phyloP scores from a whole-genome alignment of 2,329 filamentous ascomycete genomes.

The Thelonectria blattea region DNA sequence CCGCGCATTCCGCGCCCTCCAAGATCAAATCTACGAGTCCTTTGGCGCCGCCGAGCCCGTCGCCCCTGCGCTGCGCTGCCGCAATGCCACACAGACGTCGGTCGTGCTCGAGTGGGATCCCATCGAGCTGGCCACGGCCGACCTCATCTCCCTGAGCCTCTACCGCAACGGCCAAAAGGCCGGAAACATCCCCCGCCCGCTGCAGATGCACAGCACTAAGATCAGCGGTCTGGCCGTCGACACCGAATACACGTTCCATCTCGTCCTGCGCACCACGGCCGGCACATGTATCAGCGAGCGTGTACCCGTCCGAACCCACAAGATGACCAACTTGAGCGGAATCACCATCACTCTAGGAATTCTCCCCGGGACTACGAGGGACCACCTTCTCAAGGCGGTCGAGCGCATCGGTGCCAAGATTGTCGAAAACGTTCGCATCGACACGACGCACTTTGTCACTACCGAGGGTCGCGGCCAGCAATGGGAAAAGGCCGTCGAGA shows the following conservation, averaged over 20 bases:
- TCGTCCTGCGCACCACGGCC: constrained; percentile 88
- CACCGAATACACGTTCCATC: constrained; percentile 93
- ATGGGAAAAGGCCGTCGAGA: constrained; percentile 97
- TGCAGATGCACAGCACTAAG: constrained; percentile 92
- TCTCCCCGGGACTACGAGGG: constrained; percentile 74
- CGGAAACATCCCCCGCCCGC: constrained; percentile 87
- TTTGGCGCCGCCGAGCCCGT: constrained; percentile 83
- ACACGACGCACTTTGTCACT: constrained; percentile 98
- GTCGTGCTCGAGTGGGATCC: constrained; percentile 98
- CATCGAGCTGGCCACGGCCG: constrained; percentile 88
- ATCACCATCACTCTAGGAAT: constrained; percentile 94
- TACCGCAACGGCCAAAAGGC: constrained; percentile 98
- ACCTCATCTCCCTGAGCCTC: constrained; percentile 85
- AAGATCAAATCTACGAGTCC: constrained; percentile 83
- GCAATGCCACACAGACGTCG: constrained; percentile 98
- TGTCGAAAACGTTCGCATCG: constrained; percentile 88
- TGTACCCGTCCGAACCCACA: constrained; percentile 87
- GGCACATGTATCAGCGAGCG: constrained; percentile 86
- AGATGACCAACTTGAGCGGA: constrained; percentile 96
- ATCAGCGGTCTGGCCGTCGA: constrained; percentile 96
- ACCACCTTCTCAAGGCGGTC: constrained; percentile 76
- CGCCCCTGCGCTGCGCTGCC: constrained; percentile 82
- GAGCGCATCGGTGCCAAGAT: constrained; percentile 92
- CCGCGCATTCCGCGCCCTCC: constrained; percentile 80
- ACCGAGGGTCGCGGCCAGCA: constrained; percentile 86